A percentile compares a stretch with the other conserved stretches of the same genome.
Conservation (phyloP, 306 rosid species). For the Quercus robur region DNA sequence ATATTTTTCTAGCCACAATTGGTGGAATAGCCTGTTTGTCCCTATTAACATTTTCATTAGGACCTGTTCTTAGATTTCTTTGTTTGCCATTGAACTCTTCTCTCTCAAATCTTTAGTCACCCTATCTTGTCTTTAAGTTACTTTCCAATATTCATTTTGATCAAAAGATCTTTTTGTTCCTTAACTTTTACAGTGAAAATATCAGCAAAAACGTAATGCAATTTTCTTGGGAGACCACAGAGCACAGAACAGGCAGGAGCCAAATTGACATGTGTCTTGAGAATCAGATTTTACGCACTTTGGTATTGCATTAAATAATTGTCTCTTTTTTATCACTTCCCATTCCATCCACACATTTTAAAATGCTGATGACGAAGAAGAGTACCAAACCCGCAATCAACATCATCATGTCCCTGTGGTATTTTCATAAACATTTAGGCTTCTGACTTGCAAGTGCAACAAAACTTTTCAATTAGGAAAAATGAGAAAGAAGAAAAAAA, state of each 20-base stretch:
- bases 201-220: neutral
- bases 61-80: neutral
- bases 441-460: conserved; percentile 1
- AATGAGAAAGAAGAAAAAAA: neutral
- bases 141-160: neutral
- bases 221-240: neutral
- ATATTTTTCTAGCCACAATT: neutral
- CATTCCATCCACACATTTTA: conserved; percentile 28
- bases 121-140: neutral
- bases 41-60: neutral
- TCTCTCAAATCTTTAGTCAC: neutral
- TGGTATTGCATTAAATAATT: neutral
- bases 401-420: neutral
- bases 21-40: neutral
- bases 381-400: conserved; percentile 1
- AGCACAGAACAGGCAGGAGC: neutral
- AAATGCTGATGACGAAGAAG: conserved; percentile 25
- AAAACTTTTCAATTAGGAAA: neutral
- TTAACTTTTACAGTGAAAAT: neutral
- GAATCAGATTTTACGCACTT: neutral
- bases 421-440: neutral
- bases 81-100: neutral
- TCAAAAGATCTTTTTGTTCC: neutral
- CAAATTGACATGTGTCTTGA: neutral
- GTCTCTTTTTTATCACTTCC: conserved; percentile 5